Base-by-base conservation (phyloP, 345 rosid species). In the Ceriops zippeliana region DNA sequence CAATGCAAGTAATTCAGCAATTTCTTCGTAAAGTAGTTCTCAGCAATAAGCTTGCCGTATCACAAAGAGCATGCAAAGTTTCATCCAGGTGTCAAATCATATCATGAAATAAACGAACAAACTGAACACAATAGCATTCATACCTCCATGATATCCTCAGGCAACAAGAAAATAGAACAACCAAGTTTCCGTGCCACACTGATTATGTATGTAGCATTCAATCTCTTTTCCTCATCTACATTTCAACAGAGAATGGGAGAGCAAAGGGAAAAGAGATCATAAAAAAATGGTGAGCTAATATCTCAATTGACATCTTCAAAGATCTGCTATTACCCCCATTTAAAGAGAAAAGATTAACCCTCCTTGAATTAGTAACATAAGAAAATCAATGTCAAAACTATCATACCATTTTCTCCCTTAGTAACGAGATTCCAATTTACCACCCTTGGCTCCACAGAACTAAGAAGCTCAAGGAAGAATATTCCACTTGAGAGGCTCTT, bases 91-190 rank as follows among this genome's bases (percentile, higher is more conserved):
- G 24, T 35, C 34, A 56, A 15, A 37, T 3, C 30, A 17, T 57
- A 42, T 42, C 61, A 27, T 4, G 7, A 28, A 49, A 34, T 59
- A 51, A 34, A 64, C 10, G n/a, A 35, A 52, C 11, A 19, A 59
- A 28, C 1, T 6, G 20, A 6, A 30, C 19, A 52, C 26, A 7
- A 35, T 6, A 71, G 37, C 46, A 68, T 54, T 52, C 52, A 28
- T 77, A 91, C 98, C 99, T 91, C 99, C 79, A 91, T 77, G 79
- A 95, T 91, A 74, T 95, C 99, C 69, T 95, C 99, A 3, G 99
- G 99, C 76, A 95, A 73, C 84, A 91, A 82, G 90, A 95, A 95
- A 76, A 95, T 86, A 38, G 99, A 91, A 80, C 99, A 95, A 1
- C 99, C 99, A 1, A 95, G 91, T 81, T 95, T 95, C 69, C 99